phyloP scores from a whole-genome alignment of 2,329 filamentous ascomycete genomes.

The Aspergillus novofumigatus region DNA sequence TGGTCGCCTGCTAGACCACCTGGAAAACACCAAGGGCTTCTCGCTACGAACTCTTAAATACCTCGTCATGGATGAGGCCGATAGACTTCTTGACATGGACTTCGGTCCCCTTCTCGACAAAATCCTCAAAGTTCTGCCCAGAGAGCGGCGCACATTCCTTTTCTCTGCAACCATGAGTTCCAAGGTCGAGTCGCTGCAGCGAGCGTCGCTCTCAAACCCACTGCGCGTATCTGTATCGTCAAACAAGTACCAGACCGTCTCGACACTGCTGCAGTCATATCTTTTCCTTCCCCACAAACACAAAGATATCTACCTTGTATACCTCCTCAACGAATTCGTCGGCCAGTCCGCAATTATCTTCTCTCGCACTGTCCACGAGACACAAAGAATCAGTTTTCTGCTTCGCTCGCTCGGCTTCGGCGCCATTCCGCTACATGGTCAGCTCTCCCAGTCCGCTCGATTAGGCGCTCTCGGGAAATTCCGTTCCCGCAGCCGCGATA shows the following conservation, averaged over 20 bases:
- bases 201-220: constrained; percentile 81
- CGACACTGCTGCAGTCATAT: constrained; percentile 80
- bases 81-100: constrained; percentile 86
- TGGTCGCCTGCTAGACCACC: constrained; percentile 80
- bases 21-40: constrained; percentile 97
- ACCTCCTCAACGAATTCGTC: constrained; percentile 77
- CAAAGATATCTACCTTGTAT: constrained; percentile 88
- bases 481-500: constrained; percentile 70
- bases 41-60: constrained; percentile 77
- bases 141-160: constrained; percentile 74
- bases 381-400: constrained; percentile 78
- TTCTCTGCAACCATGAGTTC: constrained; percentile 93
- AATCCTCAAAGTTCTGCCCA: constrained; percentile 81
- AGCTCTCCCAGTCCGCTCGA: constrained; percentile 81
- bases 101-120: constrained; percentile 92
- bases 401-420: constrained; percentile 80
- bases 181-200: constrained; percentile 88
- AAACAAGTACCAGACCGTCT: constrained; percentile 86
- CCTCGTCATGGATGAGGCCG: constrained; percentile 92
- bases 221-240: constrained; percentile 75
- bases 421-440: constrained; percentile 88
- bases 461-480: constrained; percentile 90
- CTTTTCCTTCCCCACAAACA: constrained; percentile 79
- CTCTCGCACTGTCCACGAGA: constrained; percentile 85
- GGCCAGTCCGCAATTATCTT: constrained; percentile 90